A percentile compares a stretch with the other conserved stretches of the same genome.
Conservation (phyloP, 805 yeast genomes). For the Hyphopichia homilentoma region DNA sequence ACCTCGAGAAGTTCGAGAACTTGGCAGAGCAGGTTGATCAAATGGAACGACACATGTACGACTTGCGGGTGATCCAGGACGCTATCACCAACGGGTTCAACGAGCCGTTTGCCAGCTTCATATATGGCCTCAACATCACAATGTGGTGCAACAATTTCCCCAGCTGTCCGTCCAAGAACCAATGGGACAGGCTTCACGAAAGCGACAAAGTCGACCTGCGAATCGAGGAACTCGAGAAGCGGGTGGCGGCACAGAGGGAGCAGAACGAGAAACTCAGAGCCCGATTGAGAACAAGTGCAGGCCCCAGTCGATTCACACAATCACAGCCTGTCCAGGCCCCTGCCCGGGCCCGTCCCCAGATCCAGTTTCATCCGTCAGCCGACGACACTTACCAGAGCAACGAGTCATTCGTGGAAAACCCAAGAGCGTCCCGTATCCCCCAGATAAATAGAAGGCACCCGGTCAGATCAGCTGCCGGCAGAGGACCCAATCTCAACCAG, state of each 20-base stretch:
- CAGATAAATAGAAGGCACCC: conserved; percentile 8
- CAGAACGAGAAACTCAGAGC: conserved; percentile 22
- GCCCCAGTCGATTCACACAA: conserved; percentile 2
- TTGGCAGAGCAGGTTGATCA: conserved; percentile 49
- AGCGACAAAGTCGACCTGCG: conserved; percentile 18
- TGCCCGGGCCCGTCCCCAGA: not conserved
- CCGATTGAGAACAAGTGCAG: conserved; percentile 9
- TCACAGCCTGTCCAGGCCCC: conserved; percentile 1
- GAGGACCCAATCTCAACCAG: conserved; percentile 39
- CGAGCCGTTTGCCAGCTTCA: conserved; percentile 71
- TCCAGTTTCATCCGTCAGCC: conserved; percentile 1
- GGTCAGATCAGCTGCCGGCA: conserved; percentile 2
- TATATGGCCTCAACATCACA: conserved; percentile 78
- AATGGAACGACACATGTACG: conserved; percentile 56
- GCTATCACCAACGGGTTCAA: conserved; percentile 59
- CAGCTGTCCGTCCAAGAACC: conserved; percentile 32
- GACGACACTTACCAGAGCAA: conserved; percentile 24
- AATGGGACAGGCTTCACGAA: conserved; percentile 27
- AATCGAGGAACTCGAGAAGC: conserved; percentile 16
- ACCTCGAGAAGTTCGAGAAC: conserved; percentile 39
- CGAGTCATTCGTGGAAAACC: conserved; percentile 26
- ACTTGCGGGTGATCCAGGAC: conserved; percentile 57
- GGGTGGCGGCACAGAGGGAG: conserved; percentile 14
- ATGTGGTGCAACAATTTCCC: conserved; percentile 85
- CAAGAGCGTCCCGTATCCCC: conserved; percentile 21